phyloP scores from a whole-genome alignment of 2,329 filamentous ascomycete species.

The Botrytis aclada region DNA sequence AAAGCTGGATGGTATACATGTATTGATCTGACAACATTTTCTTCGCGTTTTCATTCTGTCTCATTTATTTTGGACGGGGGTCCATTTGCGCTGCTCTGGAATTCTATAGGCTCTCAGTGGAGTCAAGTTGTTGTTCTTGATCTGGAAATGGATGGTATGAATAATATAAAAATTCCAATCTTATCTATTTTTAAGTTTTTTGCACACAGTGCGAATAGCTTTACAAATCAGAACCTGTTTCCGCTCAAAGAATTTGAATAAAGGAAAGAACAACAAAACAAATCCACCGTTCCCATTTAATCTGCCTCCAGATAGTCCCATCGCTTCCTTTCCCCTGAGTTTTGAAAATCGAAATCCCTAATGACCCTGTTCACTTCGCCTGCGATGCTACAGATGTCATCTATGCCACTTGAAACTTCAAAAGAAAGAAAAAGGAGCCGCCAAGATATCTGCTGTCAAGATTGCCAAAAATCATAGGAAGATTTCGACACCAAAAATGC shows the following conservation, averaged over 20 bases:
- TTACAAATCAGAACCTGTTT: not conserved
- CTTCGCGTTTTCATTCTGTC: not conserved
- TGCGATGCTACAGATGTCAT: not conserved
- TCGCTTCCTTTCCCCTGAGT: not conserved
- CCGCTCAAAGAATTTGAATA: not conserved
- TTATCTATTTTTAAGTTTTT: not conserved
- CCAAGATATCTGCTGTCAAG: not conserved
- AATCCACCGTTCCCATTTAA: not conserved
- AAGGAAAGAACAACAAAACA: not conserved
- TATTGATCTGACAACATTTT: not conserved
- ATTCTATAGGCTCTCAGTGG: not conserved
- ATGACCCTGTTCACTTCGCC: not conserved
- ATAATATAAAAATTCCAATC: not conserved
- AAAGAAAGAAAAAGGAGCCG: too few species aligned
- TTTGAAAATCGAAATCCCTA: not conserved
- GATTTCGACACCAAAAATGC: not conserved
- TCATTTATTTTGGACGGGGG: too few species aligned
- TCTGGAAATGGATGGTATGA: not conserved
- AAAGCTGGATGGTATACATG: not conserved
- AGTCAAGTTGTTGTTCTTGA: not conserved
- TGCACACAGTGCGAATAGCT: not conserved
- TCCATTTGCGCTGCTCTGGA: not conserved
- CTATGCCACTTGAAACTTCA: not conserved
- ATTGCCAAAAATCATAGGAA: not conserved
- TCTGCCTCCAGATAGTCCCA: not conserved